These are phyloP conservation scores for Lophium mytilinum DNA, from an alignment of 495 filamentous ascomycete genomes.

Conservation along the genomic window DNA sequence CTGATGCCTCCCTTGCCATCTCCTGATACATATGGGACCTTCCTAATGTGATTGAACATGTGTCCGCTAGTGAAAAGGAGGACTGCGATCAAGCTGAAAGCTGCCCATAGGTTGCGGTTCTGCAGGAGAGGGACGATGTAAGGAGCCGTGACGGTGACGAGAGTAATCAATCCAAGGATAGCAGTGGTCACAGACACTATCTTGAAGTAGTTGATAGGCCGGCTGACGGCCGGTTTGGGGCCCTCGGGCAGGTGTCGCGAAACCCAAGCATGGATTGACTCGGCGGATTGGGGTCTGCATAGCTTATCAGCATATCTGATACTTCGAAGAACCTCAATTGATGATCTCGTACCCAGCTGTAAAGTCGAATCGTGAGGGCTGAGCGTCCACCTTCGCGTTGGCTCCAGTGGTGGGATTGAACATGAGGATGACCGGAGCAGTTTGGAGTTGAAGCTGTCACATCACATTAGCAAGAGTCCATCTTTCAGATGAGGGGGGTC, in stretches of 20 bases:
- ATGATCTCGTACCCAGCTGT: constrained; percentile 54
- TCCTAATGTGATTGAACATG: constrained; percentile 99
- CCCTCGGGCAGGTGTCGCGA: constrained; percentile 64
- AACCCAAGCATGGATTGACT: constrained; percentile 72
- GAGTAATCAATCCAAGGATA: constrained; percentile 56
- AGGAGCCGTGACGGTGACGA: constrained; percentile 67
- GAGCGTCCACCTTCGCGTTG: constrained; percentile 57
- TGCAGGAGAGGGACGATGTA: constrained; percentile 79
- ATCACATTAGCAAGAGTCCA: constrained; percentile 12
- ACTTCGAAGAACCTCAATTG: not conserved
- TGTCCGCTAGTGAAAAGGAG: constrained; percentile 93
- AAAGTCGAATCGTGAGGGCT: constrained; percentile 82
- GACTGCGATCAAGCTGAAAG: constrained; percentile 77
- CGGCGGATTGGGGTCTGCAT: constrained; percentile 61
- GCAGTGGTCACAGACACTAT: constrained; percentile 60
- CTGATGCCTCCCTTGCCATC: constrained; percentile 78
- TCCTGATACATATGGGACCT: constrained; percentile 87
- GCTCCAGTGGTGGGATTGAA: constrained; percentile 87
- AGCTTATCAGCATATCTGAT: not conserved
- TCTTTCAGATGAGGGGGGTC: not conserved
- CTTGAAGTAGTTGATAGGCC: constrained; percentile 80
- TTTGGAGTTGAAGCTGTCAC: constrained; percentile 85
- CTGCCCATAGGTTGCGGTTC: constrained; percentile 91
- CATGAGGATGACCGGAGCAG: constrained; percentile 79
- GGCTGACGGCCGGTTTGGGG: constrained; percentile 64